Base-by-base conservation (phyloP, 495 filamentous ascomycete species). In the Parathielavia appendiculata region DNA sequence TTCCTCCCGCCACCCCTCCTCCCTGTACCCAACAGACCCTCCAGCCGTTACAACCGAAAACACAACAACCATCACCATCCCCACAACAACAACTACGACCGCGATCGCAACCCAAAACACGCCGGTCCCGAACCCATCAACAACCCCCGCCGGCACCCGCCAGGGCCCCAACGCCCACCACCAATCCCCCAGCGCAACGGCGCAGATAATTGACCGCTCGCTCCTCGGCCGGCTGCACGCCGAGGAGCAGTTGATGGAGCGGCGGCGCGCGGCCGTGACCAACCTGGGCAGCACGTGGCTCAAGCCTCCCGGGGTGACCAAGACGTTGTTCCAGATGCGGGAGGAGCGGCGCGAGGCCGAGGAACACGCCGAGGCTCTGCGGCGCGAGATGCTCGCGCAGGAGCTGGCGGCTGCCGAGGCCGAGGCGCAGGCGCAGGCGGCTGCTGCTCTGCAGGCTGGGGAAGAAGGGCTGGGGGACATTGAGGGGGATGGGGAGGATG, bases 261-360 rank as follows among this genome's bases (percentile, higher is more conserved):
- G 81, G 13, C 85, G 90, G 44, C 88, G 87, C 66, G 75, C 80
- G 22, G 86, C 87, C 63, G 86, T 92, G 40, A 79, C 83, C 19
- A 85, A 83, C 57, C 90, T 90, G 63, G 90, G 90, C 51, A 81
- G 76, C 62, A 81, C 81, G 30, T 95, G 90, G 90, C 84, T 95
- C 61, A 83, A 81, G 51, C 90, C 90, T 11, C 86, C 86, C 0
- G 89, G 89, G 10, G 79, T 90, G 40, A 58, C 78, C 20, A 92
- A 91, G 74, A 91, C 89, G 11, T 78, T 90, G 62, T 81, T 88
- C 59, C 86, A 87, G 54, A 76, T 89, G 69, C 83, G 82, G 56
- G 90, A 91, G 66, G 90, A 92, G 76, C 78, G 84, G 26, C 82
- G 86, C 19, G 90, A 95, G 75, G 78, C 84, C 40, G 86, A 88